Evolutionary conservation across 257 asterid species (phyloP).

Genomic region (Lycium ferocissimum): DNA sequence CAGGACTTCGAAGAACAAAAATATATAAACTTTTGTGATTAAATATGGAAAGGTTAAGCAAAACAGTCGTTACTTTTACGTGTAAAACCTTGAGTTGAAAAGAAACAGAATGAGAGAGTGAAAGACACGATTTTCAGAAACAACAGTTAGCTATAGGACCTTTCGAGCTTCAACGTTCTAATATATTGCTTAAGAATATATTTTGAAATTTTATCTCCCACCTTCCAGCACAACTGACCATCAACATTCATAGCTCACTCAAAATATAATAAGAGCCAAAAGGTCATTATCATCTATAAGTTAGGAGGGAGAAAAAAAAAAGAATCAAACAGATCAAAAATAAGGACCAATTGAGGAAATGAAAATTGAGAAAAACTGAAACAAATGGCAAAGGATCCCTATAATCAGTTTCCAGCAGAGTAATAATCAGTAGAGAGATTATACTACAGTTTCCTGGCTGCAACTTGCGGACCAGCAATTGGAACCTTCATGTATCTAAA

Average conservation of each 20-base stretch:
- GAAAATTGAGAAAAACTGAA: neutral
- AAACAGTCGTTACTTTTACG: neutral
- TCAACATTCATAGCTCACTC: slow-evolving; percentile 14
- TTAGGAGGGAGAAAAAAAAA: neutral
- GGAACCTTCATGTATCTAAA: neutral
- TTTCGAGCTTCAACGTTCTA: neutral
- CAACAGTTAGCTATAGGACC: neutral
- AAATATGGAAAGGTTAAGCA: slow-evolving; percentile 3
- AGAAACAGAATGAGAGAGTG: neutral
- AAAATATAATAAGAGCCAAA: neutral
- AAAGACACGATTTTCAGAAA: neutral
- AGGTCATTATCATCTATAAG: neutral
- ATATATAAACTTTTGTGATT: neutral
- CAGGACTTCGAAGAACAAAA: slow-evolving; percentile 17
- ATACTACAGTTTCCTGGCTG: neutral
- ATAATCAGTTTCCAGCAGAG: neutral
- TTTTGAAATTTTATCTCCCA: neutral
- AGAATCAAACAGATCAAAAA: neutral
- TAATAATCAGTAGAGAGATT: neutral
- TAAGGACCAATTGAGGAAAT: neutral
- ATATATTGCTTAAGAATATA: neutral
- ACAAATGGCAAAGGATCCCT: neutral
- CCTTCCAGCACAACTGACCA: slow-evolving; percentile 6
- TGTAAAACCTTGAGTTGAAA: slow-evolving; percentile 9
- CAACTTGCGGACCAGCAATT: neutral